Percentiles rank a stretch among this genome's conserved stretches.
Evolutionary conservation across 2,329 filamentous ascomycete genomes (phyloP).

Genomic region (Ceratocystis variospora): DNA sequence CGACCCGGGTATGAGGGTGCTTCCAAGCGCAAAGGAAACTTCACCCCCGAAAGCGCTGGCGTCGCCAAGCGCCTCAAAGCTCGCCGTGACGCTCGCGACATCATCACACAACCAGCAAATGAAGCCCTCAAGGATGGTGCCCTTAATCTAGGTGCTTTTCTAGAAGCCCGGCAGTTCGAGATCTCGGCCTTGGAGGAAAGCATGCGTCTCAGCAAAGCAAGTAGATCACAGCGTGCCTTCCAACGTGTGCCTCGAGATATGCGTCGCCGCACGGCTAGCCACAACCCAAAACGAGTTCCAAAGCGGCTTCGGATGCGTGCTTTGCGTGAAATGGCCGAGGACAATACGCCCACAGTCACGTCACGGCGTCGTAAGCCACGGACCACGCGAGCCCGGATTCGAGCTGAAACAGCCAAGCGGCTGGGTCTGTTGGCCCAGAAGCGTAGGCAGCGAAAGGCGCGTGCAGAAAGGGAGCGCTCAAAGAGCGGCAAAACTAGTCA

Average conservation of each 20-base stretch:
- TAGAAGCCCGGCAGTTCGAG: slow-evolving; percentile 76
- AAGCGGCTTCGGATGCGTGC: slow-evolving; percentile 59
- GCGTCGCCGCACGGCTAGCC: slow-evolving; percentile 78
- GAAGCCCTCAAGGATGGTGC: slow-evolving; percentile 54
- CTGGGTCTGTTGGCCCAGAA: slow-evolving; percentile 50
- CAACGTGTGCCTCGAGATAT: slow-evolving; percentile 78
- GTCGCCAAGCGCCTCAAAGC: slow-evolving; percentile 32
- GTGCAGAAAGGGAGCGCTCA: slow-evolving; percentile 25
- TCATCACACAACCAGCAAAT: slow-evolving; percentile 38
- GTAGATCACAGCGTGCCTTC: slow-evolving; percentile 59
- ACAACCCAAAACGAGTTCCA: slow-evolving; percentile 85
- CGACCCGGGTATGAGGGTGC: slow-evolving; percentile 11
- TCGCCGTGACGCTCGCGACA: slow-evolving; percentile 34
- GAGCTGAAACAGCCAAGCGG: slow-evolving; percentile 62
- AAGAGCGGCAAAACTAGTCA: slow-evolving; percentile 23
- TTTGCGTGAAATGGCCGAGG: slow-evolving; percentile 62
- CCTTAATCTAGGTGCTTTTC: slow-evolving; percentile 71
- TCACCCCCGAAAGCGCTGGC: slow-evolving; percentile 8
- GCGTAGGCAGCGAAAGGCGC: slow-evolving; percentile 32
- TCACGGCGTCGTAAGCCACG: slow-evolving; percentile 47
- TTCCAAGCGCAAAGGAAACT: slow-evolving; percentile 11
- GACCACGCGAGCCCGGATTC: slow-evolving; percentile 44
- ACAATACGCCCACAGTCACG: slow-evolving; percentile 76
- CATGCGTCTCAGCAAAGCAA: slow-evolving; percentile 58
- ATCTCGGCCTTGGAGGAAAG: slow-evolving; percentile 72